A percentile compares a stretch with the other conserved stretches of the same genome.
Conservation (phyloP, 257 asterid genomes). For the Misopates orontium region DNA sequence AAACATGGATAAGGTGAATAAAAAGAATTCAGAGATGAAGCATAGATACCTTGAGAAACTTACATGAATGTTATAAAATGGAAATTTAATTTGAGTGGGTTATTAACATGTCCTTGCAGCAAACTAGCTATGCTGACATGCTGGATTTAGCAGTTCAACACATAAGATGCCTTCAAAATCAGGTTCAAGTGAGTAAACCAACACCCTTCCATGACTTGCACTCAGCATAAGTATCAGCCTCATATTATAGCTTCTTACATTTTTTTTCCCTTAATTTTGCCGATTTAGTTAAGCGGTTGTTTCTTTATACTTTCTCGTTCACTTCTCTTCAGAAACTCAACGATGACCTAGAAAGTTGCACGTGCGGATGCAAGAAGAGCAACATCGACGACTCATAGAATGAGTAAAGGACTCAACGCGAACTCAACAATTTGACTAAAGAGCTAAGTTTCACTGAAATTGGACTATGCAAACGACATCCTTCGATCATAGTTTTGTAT, state of each 20-base stretch:
- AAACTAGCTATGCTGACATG: conserved; percentile 97
- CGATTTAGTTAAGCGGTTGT: too few relatives aligned
- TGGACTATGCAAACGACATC: neutral
- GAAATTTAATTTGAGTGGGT: too few relatives aligned
- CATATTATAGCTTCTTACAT: too few relatives aligned
- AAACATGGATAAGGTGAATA: conserved; percentile 86
- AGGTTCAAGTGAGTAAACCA: conserved; percentile 61
- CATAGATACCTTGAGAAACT: too few relatives aligned
- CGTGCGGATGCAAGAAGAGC: conserved; percentile 68
- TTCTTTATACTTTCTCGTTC: neutral
- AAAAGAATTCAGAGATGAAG: too few relatives aligned
- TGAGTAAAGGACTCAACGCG: too few relatives aligned
- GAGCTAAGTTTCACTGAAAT: neutral
- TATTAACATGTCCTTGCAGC: too few relatives aligned
- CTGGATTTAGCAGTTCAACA: conserved; percentile 93
- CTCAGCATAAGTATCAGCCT: too few relatives aligned
- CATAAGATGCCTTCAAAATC: conserved; percentile 68
- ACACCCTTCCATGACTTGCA: neutral
- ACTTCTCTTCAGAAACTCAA: conserved; percentile 54
- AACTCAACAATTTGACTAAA: too few relatives aligned
- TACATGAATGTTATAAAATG: too few relatives aligned
- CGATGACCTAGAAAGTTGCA: conserved; percentile 66
- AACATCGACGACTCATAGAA: neutral
- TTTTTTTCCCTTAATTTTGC: too few relatives aligned
- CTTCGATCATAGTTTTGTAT: conserved; percentile 8